phyloP scores from a whole-genome alignment of 2,329 filamentous ascomycete genomes.

The Fusarium pininemorale region DNA sequence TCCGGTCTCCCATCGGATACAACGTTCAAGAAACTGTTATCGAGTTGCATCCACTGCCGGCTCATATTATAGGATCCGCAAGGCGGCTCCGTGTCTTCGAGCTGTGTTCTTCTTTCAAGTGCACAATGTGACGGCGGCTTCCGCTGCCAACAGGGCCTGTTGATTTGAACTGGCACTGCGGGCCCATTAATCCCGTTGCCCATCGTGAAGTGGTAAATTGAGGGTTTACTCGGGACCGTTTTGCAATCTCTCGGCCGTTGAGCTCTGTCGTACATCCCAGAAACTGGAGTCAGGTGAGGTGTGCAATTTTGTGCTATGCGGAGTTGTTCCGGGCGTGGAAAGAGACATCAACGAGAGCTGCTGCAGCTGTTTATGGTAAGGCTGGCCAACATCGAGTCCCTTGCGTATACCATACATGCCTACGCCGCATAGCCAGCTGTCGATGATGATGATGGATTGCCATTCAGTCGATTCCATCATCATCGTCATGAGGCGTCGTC shows the following conservation, averaged over 20 bases:
- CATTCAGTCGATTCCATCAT: slow-evolving; percentile 27
- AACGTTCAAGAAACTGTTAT: slow-evolving; percentile 15
- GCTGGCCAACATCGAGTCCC: slow-evolving; percentile 25
- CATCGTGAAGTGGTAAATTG: slow-evolving; percentile 23
- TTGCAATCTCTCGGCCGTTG: slow-evolving; percentile 8
- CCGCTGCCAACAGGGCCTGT: slow-evolving; percentile 33
- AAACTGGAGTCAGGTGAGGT: neutral
- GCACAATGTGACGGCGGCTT: slow-evolving; percentile 33
- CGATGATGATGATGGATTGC: slow-evolving; percentile 31
- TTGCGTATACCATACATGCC: slow-evolving; percentile 31
- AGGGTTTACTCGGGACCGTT: slow-evolving; percentile 23
- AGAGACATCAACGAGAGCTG: slow-evolving; percentile 1
- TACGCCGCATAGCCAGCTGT: slow-evolving; percentile 21
- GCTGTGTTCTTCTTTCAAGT: slow-evolving; percentile 14
- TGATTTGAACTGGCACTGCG: slow-evolving; percentile 28
- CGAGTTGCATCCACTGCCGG: slow-evolving; percentile 22
- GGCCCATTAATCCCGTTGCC: slow-evolving; percentile 34
- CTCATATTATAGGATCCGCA: slow-evolving; percentile 35
- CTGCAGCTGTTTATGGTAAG: slow-evolving; percentile 12
- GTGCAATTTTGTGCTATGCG: slow-evolving; percentile 23
- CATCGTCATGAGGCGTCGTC: slow-evolving; percentile 13
- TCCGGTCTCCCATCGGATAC: slow-evolving; percentile 4
- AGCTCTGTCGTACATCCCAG: neutral
- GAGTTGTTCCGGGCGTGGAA: slow-evolving; percentile 29
- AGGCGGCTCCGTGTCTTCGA: slow-evolving; percentile 33